Conservation (phyloP, 805 yeast genomes). For the Suhomyces emberorum region DNA sequence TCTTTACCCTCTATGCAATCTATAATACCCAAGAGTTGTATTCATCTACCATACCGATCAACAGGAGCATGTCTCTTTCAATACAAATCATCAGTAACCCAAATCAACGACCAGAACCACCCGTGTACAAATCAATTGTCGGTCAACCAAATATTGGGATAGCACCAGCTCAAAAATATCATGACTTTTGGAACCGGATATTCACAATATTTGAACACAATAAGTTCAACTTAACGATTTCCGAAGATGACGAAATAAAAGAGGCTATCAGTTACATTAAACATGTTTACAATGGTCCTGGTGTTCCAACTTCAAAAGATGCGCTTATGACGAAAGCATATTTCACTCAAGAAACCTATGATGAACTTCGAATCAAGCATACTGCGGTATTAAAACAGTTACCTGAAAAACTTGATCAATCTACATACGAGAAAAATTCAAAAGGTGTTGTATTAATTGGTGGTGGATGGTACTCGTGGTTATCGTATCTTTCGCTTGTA, state of each 20-base stretch:
- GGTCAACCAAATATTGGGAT: conserved; percentile 3
- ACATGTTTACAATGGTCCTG: neutral
- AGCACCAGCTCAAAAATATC: neutral
- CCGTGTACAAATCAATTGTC: neutral
- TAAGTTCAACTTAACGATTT: conserved; percentile 2
- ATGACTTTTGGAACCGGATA: conserved; percentile 3
- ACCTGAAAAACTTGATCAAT: neutral
- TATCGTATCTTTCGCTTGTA: conserved; percentile 36
- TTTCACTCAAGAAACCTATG: conserved; percentile 2
- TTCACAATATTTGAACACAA: conserved; percentile 3
- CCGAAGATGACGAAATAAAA: neutral
- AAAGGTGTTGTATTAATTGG: conserved; percentile 35
- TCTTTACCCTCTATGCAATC: neutral
- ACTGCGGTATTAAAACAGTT: conserved; percentile 1
- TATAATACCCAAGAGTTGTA: neutral
- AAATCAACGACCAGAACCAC: neutral
- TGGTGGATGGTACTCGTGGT: conserved; percentile 44
- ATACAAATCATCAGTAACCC: neutral
- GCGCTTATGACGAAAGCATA: conserved; percentile 1
- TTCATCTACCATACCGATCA: neutral
- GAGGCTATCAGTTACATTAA: neutral
- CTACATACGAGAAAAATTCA: conserved; percentile 7
- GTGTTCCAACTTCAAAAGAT: conserved; percentile 1
- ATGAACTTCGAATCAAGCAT: conserved; percentile 1
- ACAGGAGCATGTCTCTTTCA: neutral